Evolutionary conservation across 2,329 filamentous ascomycete species (phyloP), one percentile per base, ranked within the genome.

Genomic region (Colletotrichum viniferum): DNA sequence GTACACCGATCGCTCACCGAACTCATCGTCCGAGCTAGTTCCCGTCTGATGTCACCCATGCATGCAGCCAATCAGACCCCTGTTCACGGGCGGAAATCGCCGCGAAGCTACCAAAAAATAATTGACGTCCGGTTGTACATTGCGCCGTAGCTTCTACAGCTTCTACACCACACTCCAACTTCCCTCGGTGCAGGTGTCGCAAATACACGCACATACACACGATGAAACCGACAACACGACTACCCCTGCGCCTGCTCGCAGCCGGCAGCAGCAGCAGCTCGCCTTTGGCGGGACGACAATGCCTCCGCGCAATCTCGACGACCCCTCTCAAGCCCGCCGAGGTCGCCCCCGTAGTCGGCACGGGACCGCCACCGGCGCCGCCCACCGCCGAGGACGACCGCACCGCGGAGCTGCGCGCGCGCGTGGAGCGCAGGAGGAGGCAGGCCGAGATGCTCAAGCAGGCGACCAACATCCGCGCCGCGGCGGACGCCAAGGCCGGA

Each of bases 361-460:
- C 89, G 38, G 91, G 91, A 3, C 91, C 92, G 69, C 91, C 92
- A 8, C 91, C 92, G 4, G 85, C 87, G 72, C 85, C 91, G 1
- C 91, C 92, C 14, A 81, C 82, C 64, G 83, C 82, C 8, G 81
- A 82, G 55, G 83, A 82, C 67, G 82, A 82, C 76, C 76, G 82
- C 32, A 78, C 81, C 52, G 77, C 74, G 78, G 74, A 58, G 16
- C 60, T 61, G 58, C 80, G 81, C 43, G 83, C 83, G 48, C 84
- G 90, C 52, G 81, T 91, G 61, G 87, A 88, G 77, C 85, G 90
- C 67, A 86, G 90, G 71, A 85, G 84, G 80, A 87, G 84, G 76
- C 90, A 92, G 80, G 90, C 89, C 34, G 88, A 89, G 79, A 81
- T 92, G 78, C 85, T 92, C 68, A 88, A 88, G 82, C 83, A 84